phyloP scores from a whole-genome alignment of 257 asterid genomes.

The Phtheirospermum japonicum region DNA sequence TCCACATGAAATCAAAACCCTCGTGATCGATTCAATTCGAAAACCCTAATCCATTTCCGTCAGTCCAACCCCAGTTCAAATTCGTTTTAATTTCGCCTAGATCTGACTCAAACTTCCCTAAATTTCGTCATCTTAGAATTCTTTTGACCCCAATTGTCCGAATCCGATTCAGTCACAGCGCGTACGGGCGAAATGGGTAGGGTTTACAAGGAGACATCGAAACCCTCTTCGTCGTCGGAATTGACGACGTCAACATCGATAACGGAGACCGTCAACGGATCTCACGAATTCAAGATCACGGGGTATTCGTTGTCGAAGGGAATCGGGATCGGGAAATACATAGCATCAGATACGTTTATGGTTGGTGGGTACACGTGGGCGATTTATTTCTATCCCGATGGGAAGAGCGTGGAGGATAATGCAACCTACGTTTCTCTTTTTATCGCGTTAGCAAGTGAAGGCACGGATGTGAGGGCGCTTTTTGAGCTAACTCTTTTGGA shows the following conservation, averaged over 20 bases:
- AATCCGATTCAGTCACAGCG: not conserved
- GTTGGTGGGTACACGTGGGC: slow-evolving; percentile 97
- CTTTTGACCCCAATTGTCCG: not conserved
- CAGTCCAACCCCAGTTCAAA: not conserved
- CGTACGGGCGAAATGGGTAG: slow-evolving; percentile 61
- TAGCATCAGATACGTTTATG: slow-evolving; percentile 75
- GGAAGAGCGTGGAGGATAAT: slow-evolving; percentile 85
- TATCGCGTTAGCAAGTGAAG: slow-evolving; percentile 89
- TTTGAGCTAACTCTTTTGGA: slow-evolving; percentile 86
- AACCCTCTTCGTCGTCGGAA: slow-evolving; percentile 43
- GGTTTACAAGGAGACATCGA: slow-evolving; percentile 42
- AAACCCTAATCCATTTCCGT: slow-evolving; percentile 28
- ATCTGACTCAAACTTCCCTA: slow-evolving; percentile 16
- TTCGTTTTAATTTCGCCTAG: slow-evolving; percentile 4
- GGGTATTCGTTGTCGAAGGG: slow-evolving; percentile 80
- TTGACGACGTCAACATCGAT: slow-evolving; percentile 75
- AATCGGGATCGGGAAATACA: slow-evolving; percentile 85
- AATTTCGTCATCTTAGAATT: not conserved
- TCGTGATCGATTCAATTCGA: slow-evolving; percentile 10
- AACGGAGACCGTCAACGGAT: slow-evolving; percentile 81
- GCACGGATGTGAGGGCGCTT: slow-evolving; percentile 90
- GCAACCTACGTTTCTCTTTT: slow-evolving; percentile 77
- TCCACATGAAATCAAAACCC: slow-evolving; percentile 19
- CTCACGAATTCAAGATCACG: slow-evolving; percentile 74
- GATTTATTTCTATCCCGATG: slow-evolving; percentile 91